Percentiles rank a stretch among this genome's conserved stretches.
Evolutionary conservation across 2,329 filamentous ascomycete species (phyloP).

Genomic region (Aspergillus sergii): DNA sequence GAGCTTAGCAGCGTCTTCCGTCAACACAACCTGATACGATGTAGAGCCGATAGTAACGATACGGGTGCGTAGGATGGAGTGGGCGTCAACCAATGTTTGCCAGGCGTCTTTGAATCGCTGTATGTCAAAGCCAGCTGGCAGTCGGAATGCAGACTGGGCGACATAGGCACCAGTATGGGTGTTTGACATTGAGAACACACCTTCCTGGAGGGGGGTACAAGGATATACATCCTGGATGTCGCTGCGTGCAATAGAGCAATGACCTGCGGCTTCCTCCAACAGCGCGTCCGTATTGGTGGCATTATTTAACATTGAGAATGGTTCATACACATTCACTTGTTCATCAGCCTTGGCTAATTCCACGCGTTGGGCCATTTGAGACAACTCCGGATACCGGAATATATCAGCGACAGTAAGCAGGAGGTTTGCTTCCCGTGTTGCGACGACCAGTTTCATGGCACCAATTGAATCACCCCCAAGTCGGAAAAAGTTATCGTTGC

Average conservation of each 20-base stretch:
- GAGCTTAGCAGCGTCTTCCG: slow-evolving; percentile 13
- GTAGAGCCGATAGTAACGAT: slow-evolving; percentile 30
- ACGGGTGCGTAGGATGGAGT: slow-evolving; percentile 47
- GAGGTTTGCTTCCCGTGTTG: not conserved
- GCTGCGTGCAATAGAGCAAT: slow-evolving; percentile 21
- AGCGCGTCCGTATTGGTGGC: not conserved
- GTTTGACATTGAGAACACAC: slow-evolving; percentile 27
- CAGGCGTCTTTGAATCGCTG: slow-evolving; percentile 41
- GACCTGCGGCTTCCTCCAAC: slow-evolving; percentile 9
- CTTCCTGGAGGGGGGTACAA: slow-evolving; percentile 30
- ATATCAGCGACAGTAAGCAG: not conserved
- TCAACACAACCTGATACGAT: slow-evolving; percentile 31
- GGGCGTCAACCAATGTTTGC: slow-evolving; percentile 35
- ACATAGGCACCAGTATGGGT: slow-evolving; percentile 43
- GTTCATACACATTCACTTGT: not conserved
- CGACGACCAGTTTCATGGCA: slow-evolving; percentile 18
- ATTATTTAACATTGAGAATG: slow-evolving; percentile 10
- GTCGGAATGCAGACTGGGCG: slow-evolving; percentile 36
- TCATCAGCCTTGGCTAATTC: slow-evolving; percentile 4
- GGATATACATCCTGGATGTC: slow-evolving; percentile 35
- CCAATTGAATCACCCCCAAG: slow-evolving; percentile 27
- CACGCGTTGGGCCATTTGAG: not conserved
- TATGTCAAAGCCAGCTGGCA: slow-evolving; percentile 29
- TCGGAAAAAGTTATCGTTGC: slow-evolving; percentile 27
- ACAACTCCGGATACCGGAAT: not conserved